Evolutionary conservation across 768 basidiomycete genomes (phyloP), one percentile per base, ranked within the genome.

Genomic region (Lyophyllum semitale): DNA sequence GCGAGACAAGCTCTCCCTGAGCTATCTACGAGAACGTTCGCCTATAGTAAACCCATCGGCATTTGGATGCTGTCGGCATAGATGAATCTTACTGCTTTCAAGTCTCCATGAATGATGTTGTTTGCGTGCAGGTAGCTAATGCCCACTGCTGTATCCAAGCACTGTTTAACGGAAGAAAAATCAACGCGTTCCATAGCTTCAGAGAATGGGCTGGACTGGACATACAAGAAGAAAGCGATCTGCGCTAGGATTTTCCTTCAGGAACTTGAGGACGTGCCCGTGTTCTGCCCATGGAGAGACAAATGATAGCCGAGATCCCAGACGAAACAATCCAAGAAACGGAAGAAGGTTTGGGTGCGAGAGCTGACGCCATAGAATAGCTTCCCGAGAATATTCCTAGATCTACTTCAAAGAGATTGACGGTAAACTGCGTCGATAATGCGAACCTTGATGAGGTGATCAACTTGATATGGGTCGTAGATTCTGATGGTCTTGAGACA

Each of bases 211-310:
- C 4, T 35, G 4, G 15, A 35, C 33, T 8, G 8, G 44, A 46
- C 18, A 5, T 32, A 57, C 55, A 22, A 57, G 30, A 48, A 57
- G 40, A 12, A 46, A 20, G 32, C 55, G 55, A 44, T 48, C 42
- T 12, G 15, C 38, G 6, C 43, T 25, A 2, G 69, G 66, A 48
- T 60, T 46, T 9, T 45, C 26, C 3, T 29, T 52, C 25, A 69
- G 50, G 46, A 37, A 69, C 20, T 68, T 59, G 33, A 58, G 63
- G 25, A 72, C 58, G 35, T 71, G 70, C 1, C 73, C 72, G 40
- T 69, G 66, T 46, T 71, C 63, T 69, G 72, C 72, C 73, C 71
- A 75, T 4, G 73, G 71, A 0, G 70, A 72, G 4, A 74, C 70
- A 29, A 73, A 66, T 43, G 68, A 70, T 20, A 71, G 52, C 32